Conservation (phyloP, 2,329 filamentous ascomycete species). For the Didymella exigua region DNA sequence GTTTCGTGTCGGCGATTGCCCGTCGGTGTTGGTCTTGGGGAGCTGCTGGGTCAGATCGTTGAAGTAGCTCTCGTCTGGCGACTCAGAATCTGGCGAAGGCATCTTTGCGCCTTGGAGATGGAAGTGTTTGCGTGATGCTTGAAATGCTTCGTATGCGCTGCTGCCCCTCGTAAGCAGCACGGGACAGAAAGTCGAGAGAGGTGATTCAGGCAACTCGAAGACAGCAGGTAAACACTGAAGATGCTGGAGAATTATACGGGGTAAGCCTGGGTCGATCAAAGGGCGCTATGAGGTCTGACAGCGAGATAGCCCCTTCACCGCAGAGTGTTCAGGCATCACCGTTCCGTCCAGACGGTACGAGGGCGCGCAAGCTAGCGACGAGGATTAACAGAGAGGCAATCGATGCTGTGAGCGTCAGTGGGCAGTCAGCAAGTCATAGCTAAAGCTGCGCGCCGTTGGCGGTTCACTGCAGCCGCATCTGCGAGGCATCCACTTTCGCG, state of each 20-base stretch:
- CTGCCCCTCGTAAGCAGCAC: constrained; percentile 15
- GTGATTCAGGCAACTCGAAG: too few species aligned
- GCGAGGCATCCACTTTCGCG: constrained; percentile 29
- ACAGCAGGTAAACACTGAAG: background rate
- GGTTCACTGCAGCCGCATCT: constrained; percentile 24
- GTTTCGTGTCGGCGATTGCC: constrained; percentile 44
- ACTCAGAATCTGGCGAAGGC: constrained; percentile 40
- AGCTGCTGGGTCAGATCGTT: constrained; percentile 60
- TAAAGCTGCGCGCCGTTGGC: constrained; percentile 20
- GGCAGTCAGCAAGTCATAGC: constrained; percentile 10
- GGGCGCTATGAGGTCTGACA: background rate
- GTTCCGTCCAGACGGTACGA: background rate
- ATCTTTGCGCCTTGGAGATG: constrained; percentile 24
- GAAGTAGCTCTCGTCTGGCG: constrained; percentile 58
- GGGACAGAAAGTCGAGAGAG: background rate
- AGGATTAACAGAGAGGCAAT: background rate
- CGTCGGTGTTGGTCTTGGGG: constrained; percentile 28
- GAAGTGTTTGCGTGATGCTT: constrained; percentile 3
- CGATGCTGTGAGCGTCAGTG: constrained; percentile 13
- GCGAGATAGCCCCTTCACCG: constrained; percentile 4
- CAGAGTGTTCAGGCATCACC: constrained; percentile 18
- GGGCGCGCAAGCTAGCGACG: background rate
- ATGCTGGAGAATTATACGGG: background rate
- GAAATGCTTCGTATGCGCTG: constrained; percentile 6
- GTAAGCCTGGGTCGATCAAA: constrained; percentile 1